Conservation (phyloP, 371 early-diverging fungal genomes). For the Lichtheimia ornata region DNA sequence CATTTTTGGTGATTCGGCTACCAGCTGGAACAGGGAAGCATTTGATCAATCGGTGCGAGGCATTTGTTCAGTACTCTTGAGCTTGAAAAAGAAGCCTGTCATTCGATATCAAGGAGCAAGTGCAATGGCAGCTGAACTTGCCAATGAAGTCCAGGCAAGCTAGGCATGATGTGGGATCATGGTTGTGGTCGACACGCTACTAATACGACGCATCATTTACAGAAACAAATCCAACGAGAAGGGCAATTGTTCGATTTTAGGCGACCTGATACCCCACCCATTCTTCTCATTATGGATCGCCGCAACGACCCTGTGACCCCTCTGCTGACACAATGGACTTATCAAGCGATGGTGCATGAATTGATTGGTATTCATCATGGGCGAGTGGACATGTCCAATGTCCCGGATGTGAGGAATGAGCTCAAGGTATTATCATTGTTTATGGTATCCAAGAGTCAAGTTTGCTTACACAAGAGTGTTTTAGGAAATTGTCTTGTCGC, state of each 20-base stretch:
- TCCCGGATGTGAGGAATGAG: constrained; percentile 83
- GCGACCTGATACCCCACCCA: constrained; percentile 79
- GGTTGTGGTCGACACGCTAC: too few species aligned
- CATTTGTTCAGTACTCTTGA: constrained; percentile 72
- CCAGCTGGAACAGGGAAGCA: constrained; percentile 75
- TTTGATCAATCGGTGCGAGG: constrained; percentile 81
- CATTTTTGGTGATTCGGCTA: constrained; percentile 69
- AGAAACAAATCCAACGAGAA: constrained; percentile 82
- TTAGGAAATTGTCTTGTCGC: constrained; percentile 85
- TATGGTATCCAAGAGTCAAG: background rate
- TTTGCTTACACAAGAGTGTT: background rate
- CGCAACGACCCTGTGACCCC: constrained; percentile 98
- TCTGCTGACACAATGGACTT: constrained; percentile 97
- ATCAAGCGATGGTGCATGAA: constrained; percentile 99
- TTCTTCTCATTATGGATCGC: constrained; percentile 92
- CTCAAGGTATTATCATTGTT: constrained; percentile 56
- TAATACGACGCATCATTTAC: background rate
- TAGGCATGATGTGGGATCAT: background rate
- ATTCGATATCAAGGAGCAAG: constrained; percentile 87
- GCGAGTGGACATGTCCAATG: constrained; percentile 83
- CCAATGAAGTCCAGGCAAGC: constrained; percentile 75
- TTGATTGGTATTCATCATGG: constrained; percentile 94
- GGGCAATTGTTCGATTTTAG: constrained; percentile 83
- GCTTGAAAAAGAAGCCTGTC: constrained; percentile 87
- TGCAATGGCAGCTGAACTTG: constrained; percentile 79